Base-by-base conservation (phyloP, 371 early-diverging fungal species). In the Mortierella sp. region DNA sequence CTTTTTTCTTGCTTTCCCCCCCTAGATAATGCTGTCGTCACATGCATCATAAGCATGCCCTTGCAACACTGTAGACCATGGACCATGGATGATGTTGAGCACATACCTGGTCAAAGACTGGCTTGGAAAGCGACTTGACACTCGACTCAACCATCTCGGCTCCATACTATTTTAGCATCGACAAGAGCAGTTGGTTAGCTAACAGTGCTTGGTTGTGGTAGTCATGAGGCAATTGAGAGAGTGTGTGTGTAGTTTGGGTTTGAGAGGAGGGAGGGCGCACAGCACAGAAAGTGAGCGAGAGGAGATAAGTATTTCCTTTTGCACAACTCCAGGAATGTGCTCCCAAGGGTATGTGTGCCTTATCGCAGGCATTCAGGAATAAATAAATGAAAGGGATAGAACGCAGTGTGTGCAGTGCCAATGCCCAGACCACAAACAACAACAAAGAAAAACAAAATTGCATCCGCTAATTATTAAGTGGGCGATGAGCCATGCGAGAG, bases 101-200 rank as follows among this genome's bases (percentile, higher is more conserved):
- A 31, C 37, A 64, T 64, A 95, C 87, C 46, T 91, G 90, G 50
- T 90, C 89, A n/a, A 92, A 85, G 4, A 95, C 92, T 6, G 93
- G 94, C 80, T 88, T 87, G 61, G 91, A 91, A 67, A 96, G 90
- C 14, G 90, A 85, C 74, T 91, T 91, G 8, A 95, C 93, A 16
- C 94, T 90, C 11, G 94, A 93, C 83, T 96, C 98, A 34, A 97
- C 93, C 85, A 94, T 94, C 78, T 95, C 93, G 10, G 94, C 94
- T 11, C 91, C 91, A 78, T 92, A 93, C 83, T 89, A 80, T 44
- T 1, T 34, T 34, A 37, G 16, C 10, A 64, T 31, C 10, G 21
- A 64, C 16, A 37, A 21, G 21, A 37, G 21, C 8, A 64, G 21
- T 37, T 64, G 64, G 64, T 64, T 64, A 64, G 64, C 31, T 37